These are phyloP conservation scores for Priceomyces fermenticarens DNA, from an alignment of 805 yeast genomes.

Conservation along the genomic window DNA sequence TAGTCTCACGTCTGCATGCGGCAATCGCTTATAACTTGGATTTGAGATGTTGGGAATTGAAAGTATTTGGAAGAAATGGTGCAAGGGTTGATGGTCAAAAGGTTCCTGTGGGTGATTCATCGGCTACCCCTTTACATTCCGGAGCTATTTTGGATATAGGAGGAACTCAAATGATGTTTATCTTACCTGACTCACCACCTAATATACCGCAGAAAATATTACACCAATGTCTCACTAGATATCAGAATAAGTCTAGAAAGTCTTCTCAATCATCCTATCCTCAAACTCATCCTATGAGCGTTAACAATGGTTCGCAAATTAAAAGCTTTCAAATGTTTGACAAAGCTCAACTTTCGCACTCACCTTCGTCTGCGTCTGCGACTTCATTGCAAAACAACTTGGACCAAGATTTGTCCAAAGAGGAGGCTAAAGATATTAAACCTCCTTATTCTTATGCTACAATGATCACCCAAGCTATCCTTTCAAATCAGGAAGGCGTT, in stretches of 20 bases:
- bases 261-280: conserved; percentile 13
- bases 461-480: conserved; percentile 95
- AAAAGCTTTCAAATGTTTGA: conserved; percentile 57
- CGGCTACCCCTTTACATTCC: conserved; percentile 60
- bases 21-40: conserved; percentile 72
- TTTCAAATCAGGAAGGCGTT: conserved; percentile 83
- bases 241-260: conserved; percentile 22
- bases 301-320: conserved; percentile 15
- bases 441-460: conserved; percentile 98
- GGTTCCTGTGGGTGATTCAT: conserved; percentile 45
- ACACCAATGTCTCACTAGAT: conserved; percentile 32
- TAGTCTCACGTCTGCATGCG: conserved; percentile 93
- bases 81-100: conserved; percentile 80
- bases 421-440: conserved; percentile 87
- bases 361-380: conserved; percentile 38
- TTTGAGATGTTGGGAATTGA: conserved; percentile 80
- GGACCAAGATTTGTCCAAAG: conserved; percentile 73
- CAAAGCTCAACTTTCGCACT: conserved; percentile 35
- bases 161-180: conserved; percentile 98
- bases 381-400: conserved; percentile 43
- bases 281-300: conserved; percentile 13
- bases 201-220: conserved; percentile 51
- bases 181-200: conserved; percentile 87
- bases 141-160: conserved; percentile 95
- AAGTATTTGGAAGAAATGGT: conserved; percentile 87